Evolutionary conservation across 768 basidiomycete species (phyloP), one percentile per base, ranked within the genome.

Genomic region (Collybia nuda): DNA sequence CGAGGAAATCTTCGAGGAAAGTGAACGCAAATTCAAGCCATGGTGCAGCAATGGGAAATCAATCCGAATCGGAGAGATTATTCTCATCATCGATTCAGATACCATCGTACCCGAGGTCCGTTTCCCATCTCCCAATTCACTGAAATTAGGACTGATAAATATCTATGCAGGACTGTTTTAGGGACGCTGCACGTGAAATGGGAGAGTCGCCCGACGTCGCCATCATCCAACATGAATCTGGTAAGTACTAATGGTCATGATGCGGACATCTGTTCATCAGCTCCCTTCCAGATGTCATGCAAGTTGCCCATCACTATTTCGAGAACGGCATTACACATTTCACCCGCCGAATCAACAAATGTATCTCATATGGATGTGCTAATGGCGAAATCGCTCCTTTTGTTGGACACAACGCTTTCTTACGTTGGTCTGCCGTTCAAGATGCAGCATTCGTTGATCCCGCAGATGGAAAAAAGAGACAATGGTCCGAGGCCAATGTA

Each of bases 271-370:
- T 49, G 35, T 47, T 42, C 23, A 44, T 29, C 26, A 11, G 17
- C 2, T 24, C 11, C 29, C 14, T 2, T 35, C 57, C 54, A 74
- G 85, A 90, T 59, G 90, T 93, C 54, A 90, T 93, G 86, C 88
- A 93, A 65, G 92, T 93, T 59, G 90, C 85, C 0, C 70, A 88
- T 64, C 88, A 92, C 62, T 93, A 90, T 68, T 93, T 94, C 56
- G 92, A 94, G 66, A 93, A 93, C 62, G 90, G 88, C 3, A 85
- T 94, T 63, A 86, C 93, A 5, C 86, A 86, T 70, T 94, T 95
- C 72, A 94, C 93, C 4, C 82, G 82, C n/a, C 80, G 90, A 26
- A 91, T 94, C 68, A 93, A 94, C 70, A 82, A 78, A 65, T 87
- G 78, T 47, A 91, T 91, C 52, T 84, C 86, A 3, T 82, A 88